Base-by-base conservation (phyloP, 768 basidiomycete species). In the Cantharellus cinnabarinus region DNA sequence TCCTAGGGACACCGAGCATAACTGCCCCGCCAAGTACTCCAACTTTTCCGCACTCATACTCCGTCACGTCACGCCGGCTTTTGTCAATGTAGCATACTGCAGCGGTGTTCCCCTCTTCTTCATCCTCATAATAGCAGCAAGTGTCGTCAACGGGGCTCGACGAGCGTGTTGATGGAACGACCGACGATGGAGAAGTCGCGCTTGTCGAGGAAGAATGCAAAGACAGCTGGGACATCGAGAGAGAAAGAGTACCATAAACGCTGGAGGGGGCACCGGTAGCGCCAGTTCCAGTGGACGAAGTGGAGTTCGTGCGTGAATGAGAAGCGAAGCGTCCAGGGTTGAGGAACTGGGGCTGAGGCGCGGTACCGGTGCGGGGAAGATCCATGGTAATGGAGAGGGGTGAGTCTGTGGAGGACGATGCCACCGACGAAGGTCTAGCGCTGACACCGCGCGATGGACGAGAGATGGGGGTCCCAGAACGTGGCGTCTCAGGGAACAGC, bases 41-140 rank as follows among this genome's bases (percentile, higher is more conserved):
- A 42, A 62, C 61, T 42, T 62, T 62, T 14, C 61, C 61, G 35
- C 61, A 62, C 61, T 62, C 61, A 60, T 62, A 62, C 35, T 61
- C 61, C 7, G 59, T 62, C n/a, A 62, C 61, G 29, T 51, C 53
- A 42, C 39, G 39, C 5, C 58, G 61, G 42, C 51, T 40, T 54
- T 42, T 56, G 56, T 57, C 56, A 37, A 57, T 35, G 56, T 57
- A 57, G 10, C 5, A 5, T 5, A 40, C 34, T 2, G 35, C 56
- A 10, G 52, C 7, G 15, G 7, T 0, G 10, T 54, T 54, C 34
- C 29, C 44, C 10, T 29, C 44, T 29, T 48, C 44, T 1, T 48
- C 44, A 10, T 48, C 10, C 10, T 48, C 44, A 48, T 48, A 48
- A 48, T 10, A 10, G 44, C 10, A 10, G 29, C 29, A 10, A 29